Evolutionary conservation across 805 yeast genomes (phyloP), one percentile per base, ranked within the genome.

Genomic region (Metschnikowia lunata): DNA sequence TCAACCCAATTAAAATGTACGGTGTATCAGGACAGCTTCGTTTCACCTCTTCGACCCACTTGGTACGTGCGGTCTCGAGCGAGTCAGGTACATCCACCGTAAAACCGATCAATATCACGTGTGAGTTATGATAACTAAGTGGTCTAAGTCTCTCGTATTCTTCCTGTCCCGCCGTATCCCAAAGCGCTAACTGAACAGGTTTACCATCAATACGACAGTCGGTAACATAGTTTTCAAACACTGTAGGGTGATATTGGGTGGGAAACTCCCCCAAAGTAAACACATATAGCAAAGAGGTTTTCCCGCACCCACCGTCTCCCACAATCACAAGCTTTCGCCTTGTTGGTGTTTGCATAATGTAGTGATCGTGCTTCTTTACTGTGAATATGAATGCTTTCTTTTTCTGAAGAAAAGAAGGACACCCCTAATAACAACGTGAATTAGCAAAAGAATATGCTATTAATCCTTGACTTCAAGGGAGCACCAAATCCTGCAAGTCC

Each of bases 141-240:
- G 97, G 97, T 49, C 97, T 77, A 46, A 90, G 69, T 47, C 97
- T 70, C 61, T 89, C 97, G 61, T 89, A 89, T 64, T 89, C 97
- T 67, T 89, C 97, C 66, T 89, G 97, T 2, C 97, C 97, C 2
- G 97, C 97, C 1, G 97, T 89, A 61, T 89, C 97, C 97, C 97
- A 89, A 26, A 89, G 67, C 1, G 95, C 90, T 44, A 89, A 66
- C 50, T 88, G 84, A 4, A 89, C 95, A 12, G 93, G 85, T 54
- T 88, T 89, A 4, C 97, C 97, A 59, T 89, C 97, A 14, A 90
- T 95, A 46, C 96, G 72, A 63, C 97, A 89, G 57, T 88, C 96
- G 1, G 96, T 88, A 12, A 89, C 96, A 62, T 90, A 88, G 63
- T 90, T 89, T 56, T 89, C 97, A 62, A 90, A 89, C 6, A 89